Evolutionary conservation across 495 filamentous ascomycete species (phyloP), one percentile per base, ranked within the genome.

Genomic region (Trichoderma reesei): DNA sequence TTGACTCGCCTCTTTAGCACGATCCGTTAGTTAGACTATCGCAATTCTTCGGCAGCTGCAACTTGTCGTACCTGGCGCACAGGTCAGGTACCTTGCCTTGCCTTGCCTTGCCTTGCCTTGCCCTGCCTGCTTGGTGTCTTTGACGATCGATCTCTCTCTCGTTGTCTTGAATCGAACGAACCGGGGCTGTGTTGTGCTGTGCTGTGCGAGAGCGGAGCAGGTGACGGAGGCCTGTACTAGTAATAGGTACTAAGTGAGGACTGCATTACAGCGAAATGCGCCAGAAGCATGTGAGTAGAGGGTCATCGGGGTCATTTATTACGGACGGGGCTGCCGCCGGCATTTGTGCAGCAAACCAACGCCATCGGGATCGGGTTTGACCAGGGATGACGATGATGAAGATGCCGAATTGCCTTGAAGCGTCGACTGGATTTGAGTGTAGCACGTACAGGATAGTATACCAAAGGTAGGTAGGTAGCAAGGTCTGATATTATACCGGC

Each of bases 181-280:
- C 51, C 34, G 26, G 51, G 51, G 51, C 42, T 46, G 42, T 5
- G 42, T n/a, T n/a, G n/a, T n/a, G n/a, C n/a, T n/a, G n/a, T n/a
- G n/a, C 51, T 56, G 51, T 56, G 51, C 51, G 20, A 31, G 51
- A 56, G 51, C 51, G 51, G 51, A 56, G 51, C 51, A 34, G 20
- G 31, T 3, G 20, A 56, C n/a, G n/a, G n/a, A n/a, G n/a, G 20
- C 51, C 20, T 56, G 51, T 56, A 56, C n/a, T n/a, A n/a, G n/a
- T n/a, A n/a, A n/a, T n/a, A n/a, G n/a, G n/a, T n/a, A n/a, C n/a
- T n/a, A n/a, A 34, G 51, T 56, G 51, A 33, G 26, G 51, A 34
- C 51, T 56, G 51, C 51, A 56, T 56, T 56, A 34, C 51, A 56
- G n/a, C n/a, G n/a, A n/a, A n/a, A n/a, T 56, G 31, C 51, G 31